Conservation (phyloP, 495 filamentous ascomycete genomes). For the Bacidia gigantensis region DNA sequence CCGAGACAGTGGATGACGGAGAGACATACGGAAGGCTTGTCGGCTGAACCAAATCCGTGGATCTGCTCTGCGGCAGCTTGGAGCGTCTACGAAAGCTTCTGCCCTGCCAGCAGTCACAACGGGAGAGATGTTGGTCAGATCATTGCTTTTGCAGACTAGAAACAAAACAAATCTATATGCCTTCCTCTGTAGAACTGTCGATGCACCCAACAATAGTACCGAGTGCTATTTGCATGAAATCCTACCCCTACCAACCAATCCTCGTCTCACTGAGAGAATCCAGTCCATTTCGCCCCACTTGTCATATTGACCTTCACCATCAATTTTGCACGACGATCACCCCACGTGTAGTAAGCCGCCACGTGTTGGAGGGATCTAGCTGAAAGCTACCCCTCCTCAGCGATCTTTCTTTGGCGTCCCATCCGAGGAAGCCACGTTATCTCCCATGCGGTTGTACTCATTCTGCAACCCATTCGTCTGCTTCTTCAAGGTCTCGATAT, state of each 20-base stretch:
- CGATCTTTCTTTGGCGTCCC: slow-evolving; percentile 52
- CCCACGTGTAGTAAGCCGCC: neutral
- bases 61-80: too few relatives aligned
- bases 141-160: neutral
- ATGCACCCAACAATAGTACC: too few relatives aligned
- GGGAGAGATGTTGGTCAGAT: too few relatives aligned
- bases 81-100: neutral
- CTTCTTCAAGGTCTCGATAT: slow-evolving; percentile 73
- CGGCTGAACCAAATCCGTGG: neutral
- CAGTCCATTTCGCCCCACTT: neutral
- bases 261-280: too few relatives aligned
- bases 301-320: neutral
- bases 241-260: neutral
- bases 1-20: neutral
- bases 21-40: neutral
- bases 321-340: neutral
- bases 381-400: slow-evolving; percentile 27
- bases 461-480: slow-evolving; percentile 59
- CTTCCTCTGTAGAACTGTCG: too few relatives aligned
- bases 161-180: too few relatives aligned
- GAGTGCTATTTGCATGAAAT: too few relatives aligned
- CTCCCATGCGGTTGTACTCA: slow-evolving; percentile 74
- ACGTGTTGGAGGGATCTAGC: neutral
- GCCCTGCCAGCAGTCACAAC: too few relatives aligned
- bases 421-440: slow-evolving; percentile 52